phyloP scores from a whole-genome alignment of 345 rosid genomes.

The Schrenkiella parvula region DNA sequence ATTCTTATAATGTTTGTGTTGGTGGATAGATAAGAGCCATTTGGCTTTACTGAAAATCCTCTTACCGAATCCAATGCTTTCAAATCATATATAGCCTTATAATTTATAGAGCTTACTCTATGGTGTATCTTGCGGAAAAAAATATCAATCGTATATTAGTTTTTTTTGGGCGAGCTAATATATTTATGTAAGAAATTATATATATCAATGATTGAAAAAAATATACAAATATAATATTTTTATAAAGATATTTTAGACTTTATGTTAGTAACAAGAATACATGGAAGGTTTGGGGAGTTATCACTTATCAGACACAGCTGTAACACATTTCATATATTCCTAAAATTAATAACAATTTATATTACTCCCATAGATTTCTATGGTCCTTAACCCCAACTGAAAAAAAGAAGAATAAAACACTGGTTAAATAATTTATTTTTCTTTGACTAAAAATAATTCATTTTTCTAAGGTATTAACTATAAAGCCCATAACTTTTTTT shows the following conservation, averaged over 20 bases:
- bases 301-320: constrained; percentile 18
- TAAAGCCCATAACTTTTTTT: too few species aligned
- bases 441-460: too few species aligned
- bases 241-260: not conserved
- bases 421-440: not conserved
- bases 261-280: constrained; percentile 3
- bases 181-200: not conserved
- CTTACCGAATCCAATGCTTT: not conserved
- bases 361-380: constrained; percentile 8
- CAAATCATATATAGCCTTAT: not conserved
- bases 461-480: too few species aligned
- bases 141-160: not conserved
- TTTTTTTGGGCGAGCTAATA: not conserved
- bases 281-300: constrained; percentile 15
- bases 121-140: not conserved
- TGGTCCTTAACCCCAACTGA: not conserved
- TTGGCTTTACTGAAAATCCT: not conserved
- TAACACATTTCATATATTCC: constrained; percentile 18
- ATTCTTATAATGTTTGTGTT: not conserved
- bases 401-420: not conserved
- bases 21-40: not conserved
- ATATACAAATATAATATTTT: not conserved
- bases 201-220: not conserved
- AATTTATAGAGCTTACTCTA: not conserved
- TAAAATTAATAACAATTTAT: not conserved